Evolutionary conservation across 768 basidiomycete genomes (phyloP), one percentile per base, ranked within the genome.

Genomic region (Pulveroboletus sp.): DNA sequence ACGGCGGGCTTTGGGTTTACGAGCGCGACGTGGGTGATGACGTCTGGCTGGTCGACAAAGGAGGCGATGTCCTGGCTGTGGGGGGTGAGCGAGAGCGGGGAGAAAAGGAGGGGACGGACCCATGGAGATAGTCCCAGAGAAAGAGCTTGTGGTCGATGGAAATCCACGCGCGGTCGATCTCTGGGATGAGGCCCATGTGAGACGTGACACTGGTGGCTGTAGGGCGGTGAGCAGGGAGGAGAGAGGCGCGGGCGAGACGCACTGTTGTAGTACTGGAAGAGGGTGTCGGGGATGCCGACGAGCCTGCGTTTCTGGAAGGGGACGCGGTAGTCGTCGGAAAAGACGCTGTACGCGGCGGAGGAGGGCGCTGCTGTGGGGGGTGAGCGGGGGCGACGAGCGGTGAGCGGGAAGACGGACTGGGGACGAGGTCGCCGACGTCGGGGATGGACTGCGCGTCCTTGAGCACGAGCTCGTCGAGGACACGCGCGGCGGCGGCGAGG

Each of bases 101-200:
- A 25, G 11, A 48, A 35, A 44, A 20, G 36, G 43, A 12, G 39
- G 14, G 21, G 35, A 73, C 87, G 47, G 57, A 95, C 94, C 93
- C 91, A 57, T 95, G 90, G 31, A 84, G 72, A 65, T 97, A 99
- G 68, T 99, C 93, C 97, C 97, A 98, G 20, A 99, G 73, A 61
- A 97, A 90, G 29, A 99, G 75, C 59, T 91, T 90, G 67, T 94
- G 85, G 70, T 97, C 93, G 49, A 95, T 87, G 10, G 91, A 87
- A 55, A 97, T 87, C 93, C 94, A 99, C 0, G 89, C 94, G 39
- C 93, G 81, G 58, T 95, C 92, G 52, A 98, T 90, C 59, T 94
- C 90, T 21, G 93, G 85, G 64, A 98, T 79, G 45, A 99, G 69
- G 10, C 94, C 94, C 87, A 97, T 87, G 60, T 89, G 85, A 16